Conservation (phyloP, 805 yeast genomes). For the Wickerhamomyces silvicola region DNA sequence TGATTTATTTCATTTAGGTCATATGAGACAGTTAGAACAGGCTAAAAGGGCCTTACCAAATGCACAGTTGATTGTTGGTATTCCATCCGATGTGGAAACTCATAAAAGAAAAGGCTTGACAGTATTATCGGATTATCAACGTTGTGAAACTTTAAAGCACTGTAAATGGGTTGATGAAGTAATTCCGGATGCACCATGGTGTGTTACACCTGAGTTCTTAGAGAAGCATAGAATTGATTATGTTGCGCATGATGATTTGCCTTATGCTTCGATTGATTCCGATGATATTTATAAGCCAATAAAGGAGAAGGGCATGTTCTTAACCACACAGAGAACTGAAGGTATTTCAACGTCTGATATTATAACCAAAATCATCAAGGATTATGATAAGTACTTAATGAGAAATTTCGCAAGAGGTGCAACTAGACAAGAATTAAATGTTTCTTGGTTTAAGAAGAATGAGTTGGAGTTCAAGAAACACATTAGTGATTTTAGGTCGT, state of each 20-base stretch:
- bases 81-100: constrained; percentile 85
- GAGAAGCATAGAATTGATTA: constrained; percentile 80
- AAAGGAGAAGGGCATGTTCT: constrained; percentile 82
- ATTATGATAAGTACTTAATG: constrained; percentile 94
- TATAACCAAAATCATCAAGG: constrained; percentile 89
- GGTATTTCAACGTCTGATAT: constrained; percentile 95
- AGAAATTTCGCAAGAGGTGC: constrained; percentile 98
- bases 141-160: constrained; percentile 86
- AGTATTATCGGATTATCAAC: constrained; percentile 79
- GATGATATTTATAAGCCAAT: constrained; percentile 93
- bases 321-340: constrained; percentile 93
- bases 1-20: constrained; percentile 94
- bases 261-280: constrained; percentile 82
- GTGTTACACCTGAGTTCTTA: constrained; percentile 77
- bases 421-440: constrained; percentile 91
- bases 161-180: constrained; percentile 99
- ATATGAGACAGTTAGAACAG: constrained; percentile 96
- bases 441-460: constrained; percentile 95
- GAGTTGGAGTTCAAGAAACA: constrained; percentile 92
- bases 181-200: constrained; percentile 92
- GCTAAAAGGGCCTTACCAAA: constrained; percentile 88
- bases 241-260: constrained; percentile 96
- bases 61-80: constrained; percentile 81
- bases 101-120: constrained; percentile 92
- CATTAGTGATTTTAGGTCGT: constrained; percentile 77